These are phyloP conservation scores for Phytophthora melonis DNA, from an alignment of 352 stramenopile genomes.

Conservation along the genomic window DNA sequence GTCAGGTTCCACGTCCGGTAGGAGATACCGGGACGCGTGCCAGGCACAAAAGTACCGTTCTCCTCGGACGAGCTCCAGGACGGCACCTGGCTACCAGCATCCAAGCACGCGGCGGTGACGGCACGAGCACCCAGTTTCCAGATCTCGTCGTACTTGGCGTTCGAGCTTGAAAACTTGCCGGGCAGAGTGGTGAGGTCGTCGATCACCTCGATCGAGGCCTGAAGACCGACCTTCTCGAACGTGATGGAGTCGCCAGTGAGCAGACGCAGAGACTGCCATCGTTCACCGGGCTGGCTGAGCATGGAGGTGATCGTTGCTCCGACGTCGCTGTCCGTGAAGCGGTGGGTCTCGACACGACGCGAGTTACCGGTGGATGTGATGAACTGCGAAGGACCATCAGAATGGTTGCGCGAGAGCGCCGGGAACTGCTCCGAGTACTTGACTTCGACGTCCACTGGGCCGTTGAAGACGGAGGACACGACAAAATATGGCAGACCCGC, in stretches of 20 bases:
- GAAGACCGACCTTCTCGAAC: slow-evolving; percentile 39
- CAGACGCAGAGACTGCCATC: slow-evolving; percentile 40
- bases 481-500: slow-evolving; percentile 39
- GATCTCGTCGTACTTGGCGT: slow-evolving; percentile 46
- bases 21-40: slow-evolving; percentile 35
- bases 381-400: slow-evolving; percentile 37
- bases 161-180: slow-evolving; percentile 43
- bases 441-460: slow-evolving; percentile 38
- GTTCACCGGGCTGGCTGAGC: slow-evolving; percentile 37
- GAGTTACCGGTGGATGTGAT: slow-evolving; percentile 34
- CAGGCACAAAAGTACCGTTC: slow-evolving; percentile 46
- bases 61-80: slow-evolving; percentile 37
- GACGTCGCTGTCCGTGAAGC: slow-evolving; percentile 21
- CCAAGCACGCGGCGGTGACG: slow-evolving; percentile 40
- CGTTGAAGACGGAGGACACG: slow-evolving; percentile 27
- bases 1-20: slow-evolving; percentile 45
- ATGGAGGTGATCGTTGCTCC: slow-evolving; percentile 33
- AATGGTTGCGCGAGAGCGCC: slow-evolving; percentile 31
- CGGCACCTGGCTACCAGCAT: slow-evolving; percentile 34
- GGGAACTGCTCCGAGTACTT: slow-evolving; percentile 44
- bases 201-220: slow-evolving; percentile 37
- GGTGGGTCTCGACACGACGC: slow-evolving; percentile 41
- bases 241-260: slow-evolving; percentile 36
- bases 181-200: slow-evolving; percentile 35
- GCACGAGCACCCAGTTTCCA: slow-evolving; percentile 37